phyloP scores from a whole-genome alignment of 352 stramenopile genomes.

The Paralagenidium karlingii region DNA sequence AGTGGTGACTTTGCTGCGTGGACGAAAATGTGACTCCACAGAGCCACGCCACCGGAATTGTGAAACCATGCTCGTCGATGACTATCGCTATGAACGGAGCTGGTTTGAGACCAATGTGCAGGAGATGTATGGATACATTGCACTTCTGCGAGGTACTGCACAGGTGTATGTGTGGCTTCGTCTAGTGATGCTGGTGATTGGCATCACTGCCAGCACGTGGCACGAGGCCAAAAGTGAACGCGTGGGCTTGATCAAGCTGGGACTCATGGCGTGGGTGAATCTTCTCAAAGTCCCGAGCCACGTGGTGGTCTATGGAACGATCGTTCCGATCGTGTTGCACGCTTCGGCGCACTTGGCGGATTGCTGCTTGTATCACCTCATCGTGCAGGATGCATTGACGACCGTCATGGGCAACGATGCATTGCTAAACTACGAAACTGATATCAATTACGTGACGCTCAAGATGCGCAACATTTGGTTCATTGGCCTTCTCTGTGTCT shows the following conservation, averaged over 20 bases:
- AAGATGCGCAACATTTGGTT: slow-evolving; percentile 31
- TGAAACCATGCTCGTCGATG: slow-evolving; percentile 7
- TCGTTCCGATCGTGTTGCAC: slow-evolving; percentile 13
- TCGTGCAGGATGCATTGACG: slow-evolving; percentile 10
- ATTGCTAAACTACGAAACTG: too few relatives aligned
- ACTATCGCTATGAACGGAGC: slow-evolving; percentile 13
- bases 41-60: too few relatives aligned
- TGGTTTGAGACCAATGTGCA: slow-evolving; percentile 1
- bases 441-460: too few relatives aligned
- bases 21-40: too few relatives aligned
- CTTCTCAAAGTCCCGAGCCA: slow-evolving; percentile 14
- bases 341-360: slow-evolving; percentile 14
- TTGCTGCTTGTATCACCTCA: slow-evolving; percentile 8
- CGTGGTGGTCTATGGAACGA: slow-evolving; percentile 11
- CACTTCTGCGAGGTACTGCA: background rate
- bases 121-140: background rate
- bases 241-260: too few relatives aligned
- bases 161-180: slow-evolving; percentile 11
- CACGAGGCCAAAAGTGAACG: too few relatives aligned
- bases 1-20: too few relatives aligned
- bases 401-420: too few relatives aligned
- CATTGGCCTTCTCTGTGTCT: slow-evolving; percentile 10
- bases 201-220: too few relatives aligned
- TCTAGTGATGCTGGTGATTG: slow-evolving; percentile 1
- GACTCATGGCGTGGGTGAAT: background rate